Conservation (phyloP, 2,329 filamentous ascomycete species). For the Fusarium camptoceras region DNA sequence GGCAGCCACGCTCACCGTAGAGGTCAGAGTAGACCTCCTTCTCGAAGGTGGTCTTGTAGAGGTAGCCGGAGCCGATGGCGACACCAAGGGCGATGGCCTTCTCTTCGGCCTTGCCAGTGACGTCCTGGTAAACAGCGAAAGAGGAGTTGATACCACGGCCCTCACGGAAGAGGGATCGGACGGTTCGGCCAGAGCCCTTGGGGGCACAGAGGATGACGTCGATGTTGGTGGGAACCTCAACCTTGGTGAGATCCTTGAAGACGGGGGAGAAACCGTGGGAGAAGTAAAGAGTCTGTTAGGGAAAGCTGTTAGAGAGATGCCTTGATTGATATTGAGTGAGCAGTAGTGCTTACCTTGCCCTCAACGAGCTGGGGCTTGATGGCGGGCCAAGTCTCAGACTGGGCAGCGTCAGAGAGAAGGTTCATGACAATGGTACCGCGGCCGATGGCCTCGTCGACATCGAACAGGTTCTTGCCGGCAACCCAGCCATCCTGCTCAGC, state of each 20-base stretch:
- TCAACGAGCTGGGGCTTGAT: constrained; percentile 99
- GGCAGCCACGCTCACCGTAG: constrained; percentile 99
- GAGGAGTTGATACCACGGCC: constrained; percentile 99
- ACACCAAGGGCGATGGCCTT: constrained; percentile 97
- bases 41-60: constrained; percentile 99
- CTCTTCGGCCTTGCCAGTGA: constrained; percentile 97
- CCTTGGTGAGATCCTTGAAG: constrained; percentile 99
- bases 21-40: constrained; percentile 99
- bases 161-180: constrained; percentile 98
- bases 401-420: constrained; percentile 95
- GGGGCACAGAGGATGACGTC: constrained; percentile 99
- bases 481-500: constrained; percentile 98
- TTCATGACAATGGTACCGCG: constrained; percentile 99
- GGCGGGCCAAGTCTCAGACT: constrained; percentile 97
- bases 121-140: constrained; percentile 97
- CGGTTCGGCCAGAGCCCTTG: constrained; percentile 98
- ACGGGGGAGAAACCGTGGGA: constrained; percentile 99
- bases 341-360: constrained; percentile 83
- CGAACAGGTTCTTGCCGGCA: constrained; percentile 98
- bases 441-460: constrained; percentile 94
- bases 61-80: constrained; percentile 96
- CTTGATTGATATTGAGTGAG: background rate
- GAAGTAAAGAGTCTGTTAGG: constrained; percentile 92
- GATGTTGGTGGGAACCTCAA: constrained; percentile 93
- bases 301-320: constrained; percentile 40